A percentile compares a stretch with the other conserved stretches of the same genome.
Conservation (phyloP, 1,139 yeast species). For the Scheffersomyces segobiensis region DNA sequence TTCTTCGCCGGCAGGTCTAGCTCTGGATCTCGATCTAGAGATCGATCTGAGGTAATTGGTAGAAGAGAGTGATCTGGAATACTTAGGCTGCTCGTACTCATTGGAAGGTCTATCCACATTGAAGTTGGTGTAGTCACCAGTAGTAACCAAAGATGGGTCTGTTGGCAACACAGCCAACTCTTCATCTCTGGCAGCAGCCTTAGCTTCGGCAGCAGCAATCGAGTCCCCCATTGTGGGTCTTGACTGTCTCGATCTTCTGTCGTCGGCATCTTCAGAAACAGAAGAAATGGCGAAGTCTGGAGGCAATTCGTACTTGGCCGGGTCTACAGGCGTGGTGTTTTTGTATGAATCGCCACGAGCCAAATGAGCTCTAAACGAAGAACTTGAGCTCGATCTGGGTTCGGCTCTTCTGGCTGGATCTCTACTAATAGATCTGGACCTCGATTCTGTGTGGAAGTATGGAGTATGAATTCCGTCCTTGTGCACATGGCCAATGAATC, state of each 20-base stretch:
- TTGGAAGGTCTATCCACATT: conserved; percentile 41
- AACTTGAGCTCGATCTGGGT: conserved; percentile 27
- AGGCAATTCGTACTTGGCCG: conserved; percentile 47
- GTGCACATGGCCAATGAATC: neutral
- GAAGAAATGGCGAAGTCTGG: conserved; percentile 27
- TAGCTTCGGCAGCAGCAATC: conserved; percentile 46
- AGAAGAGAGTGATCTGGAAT: conserved; percentile 35
- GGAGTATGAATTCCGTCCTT: conserved; percentile 42
- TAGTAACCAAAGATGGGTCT: conserved; percentile 46
- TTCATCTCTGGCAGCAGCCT: conserved; percentile 10
- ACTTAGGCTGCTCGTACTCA: conserved; percentile 19
- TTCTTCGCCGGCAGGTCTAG: conserved; percentile 37
- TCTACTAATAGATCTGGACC: conserved; percentile 35
- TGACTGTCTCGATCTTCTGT: conserved; percentile 44
- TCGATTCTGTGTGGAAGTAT: conserved; percentile 40
- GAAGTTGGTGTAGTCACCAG: conserved; percentile 53
- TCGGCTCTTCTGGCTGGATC: conserved; percentile 19
- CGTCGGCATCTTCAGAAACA: conserved; percentile 26
- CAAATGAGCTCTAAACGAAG: conserved; percentile 50
- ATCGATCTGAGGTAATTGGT: conserved; percentile 59
- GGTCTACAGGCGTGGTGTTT: conserved; percentile 42
- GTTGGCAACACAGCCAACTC: conserved; percentile 23
- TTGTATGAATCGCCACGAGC: conserved; percentile 70
- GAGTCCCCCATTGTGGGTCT: conserved; percentile 54
- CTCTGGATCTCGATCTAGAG: conserved; percentile 63